These are phyloP conservation scores for Colletotrichum eleusines DNA, from an alignment of 2,329 filamentous ascomycete species.

Conservation along the genomic window DNA sequence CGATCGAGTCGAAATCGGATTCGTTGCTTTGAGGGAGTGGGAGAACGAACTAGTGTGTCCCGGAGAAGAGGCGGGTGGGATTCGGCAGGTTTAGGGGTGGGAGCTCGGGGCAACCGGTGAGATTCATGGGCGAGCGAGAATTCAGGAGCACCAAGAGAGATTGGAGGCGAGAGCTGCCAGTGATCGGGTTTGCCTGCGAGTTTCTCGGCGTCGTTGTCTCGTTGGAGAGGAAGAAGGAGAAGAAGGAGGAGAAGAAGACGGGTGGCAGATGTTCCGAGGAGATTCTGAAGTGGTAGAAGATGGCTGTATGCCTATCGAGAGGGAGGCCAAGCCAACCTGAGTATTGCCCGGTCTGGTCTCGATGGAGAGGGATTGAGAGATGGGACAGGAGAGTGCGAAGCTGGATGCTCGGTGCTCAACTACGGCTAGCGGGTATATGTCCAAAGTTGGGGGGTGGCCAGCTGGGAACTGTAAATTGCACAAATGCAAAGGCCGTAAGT, in stretches of 20 bases:
- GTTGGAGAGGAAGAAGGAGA: constrained; percentile 1
- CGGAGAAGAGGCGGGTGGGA: constrained; percentile 23
- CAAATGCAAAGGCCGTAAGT: constrained; percentile 28
- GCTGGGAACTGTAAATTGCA: constrained; percentile 28
- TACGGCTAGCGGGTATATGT: constrained; percentile 28
- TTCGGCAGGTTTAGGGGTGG: constrained; percentile 37
- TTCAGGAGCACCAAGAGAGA: constrained; percentile 10
- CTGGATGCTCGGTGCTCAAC: constrained; percentile 3
- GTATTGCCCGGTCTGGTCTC: not conserved
- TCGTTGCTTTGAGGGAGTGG: constrained; percentile 26
- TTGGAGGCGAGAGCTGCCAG: constrained; percentile 14
- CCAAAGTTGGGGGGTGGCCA: constrained; percentile 24
- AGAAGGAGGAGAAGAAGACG: not conserved
- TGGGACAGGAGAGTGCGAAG: constrained; percentile 2
- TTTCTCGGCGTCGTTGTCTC: constrained; percentile 8
- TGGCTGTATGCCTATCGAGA: constrained; percentile 1
- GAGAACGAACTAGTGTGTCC: constrained; percentile 33
- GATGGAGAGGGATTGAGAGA: constrained; percentile 13
- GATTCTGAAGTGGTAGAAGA: not conserved
- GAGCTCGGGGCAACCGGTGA: constrained; percentile 34
- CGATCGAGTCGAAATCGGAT: constrained; percentile 25
- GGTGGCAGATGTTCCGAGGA: not conserved
- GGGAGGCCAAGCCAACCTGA: constrained; percentile 16
- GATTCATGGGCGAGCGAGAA: constrained; percentile 39
- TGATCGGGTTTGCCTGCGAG: not conserved